Base-by-base conservation (phyloP, 2,329 filamentous ascomycete genomes). In the Trichoderma pleuroti region DNA sequence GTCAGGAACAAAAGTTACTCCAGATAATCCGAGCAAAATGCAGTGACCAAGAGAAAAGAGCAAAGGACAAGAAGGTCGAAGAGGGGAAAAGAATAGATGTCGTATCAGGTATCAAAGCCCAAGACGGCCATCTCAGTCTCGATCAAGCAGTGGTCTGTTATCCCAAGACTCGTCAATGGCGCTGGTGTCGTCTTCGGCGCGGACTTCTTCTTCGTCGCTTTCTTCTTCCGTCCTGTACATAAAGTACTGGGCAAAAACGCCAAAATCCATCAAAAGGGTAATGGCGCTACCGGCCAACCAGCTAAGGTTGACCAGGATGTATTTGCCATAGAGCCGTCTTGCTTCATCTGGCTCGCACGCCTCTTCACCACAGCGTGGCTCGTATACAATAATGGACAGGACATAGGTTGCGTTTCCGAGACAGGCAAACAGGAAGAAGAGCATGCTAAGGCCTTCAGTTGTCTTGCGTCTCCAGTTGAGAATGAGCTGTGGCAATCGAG, bases 401-500 rank as follows among this genome's bases (percentile, higher is more conserved):
- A 98, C 94, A 77, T 97, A 98, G 0, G 94, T 98, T 74, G 97
- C 81, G 79, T 99, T 99, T 2, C 96, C 96, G 7, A 98, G 88
- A 78, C 95, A 98, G 5, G 96, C 96, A 79, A 99, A 98, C 26
- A 98, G 85, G 83, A 98, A 98, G 82, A 98, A 99, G 12, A 98
- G 86, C 82, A 98, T 90, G 74, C 92, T 95, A 24, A 99, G 91
- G 4, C 96, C 96, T 70, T 98, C 94, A 1, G 94, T 98, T 56
- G 91, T 94, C 83, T 97, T 97, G 73, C 96, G 91, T 24, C 93
- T 89, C 83, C 93, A 97, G 81, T 98, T 99, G 67, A 98, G 88
- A 9, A 98, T 85, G 2, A 99, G 86, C 82, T 99, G 96, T 0
- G 96, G 96, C 8, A 98, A 82, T 10, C 96, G 91, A 0, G 92